Evolutionary conservation across 495 filamentous ascomycete species (phyloP), one percentile per base, ranked within the genome.

Genomic region (Aspergillus campestris): DNA sequence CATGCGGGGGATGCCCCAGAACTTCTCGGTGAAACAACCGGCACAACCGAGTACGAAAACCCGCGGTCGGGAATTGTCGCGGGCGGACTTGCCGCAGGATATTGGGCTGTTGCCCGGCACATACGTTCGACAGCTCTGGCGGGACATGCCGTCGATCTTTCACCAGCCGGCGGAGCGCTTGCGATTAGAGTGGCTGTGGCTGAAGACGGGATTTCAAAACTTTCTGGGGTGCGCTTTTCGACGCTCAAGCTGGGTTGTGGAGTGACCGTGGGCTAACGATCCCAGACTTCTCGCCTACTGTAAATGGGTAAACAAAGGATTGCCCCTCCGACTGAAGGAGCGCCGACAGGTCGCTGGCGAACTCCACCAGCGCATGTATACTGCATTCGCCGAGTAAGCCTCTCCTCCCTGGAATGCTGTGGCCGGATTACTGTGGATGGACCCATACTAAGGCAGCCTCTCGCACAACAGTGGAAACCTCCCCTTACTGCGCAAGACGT

Each of bases 331-430:
- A 8, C 57, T 74, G 51, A 70, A 69, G 48, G 57, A 72, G 8
- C 65, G 64, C 9, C 51, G 61, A 29, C 42, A 60, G 31, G 62
- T 73, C 24, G 67, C 71, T 10, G 65, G 70, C 12, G 69, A 69
- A 0, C 64, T 92, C 9, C 83, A 94, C 57, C 51, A 66, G 15
- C 57, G 71, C 49, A 86, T 94, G 81, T 84, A 86, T 53, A 74
- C 73, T 44, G 81, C 84, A 7, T 76, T 91, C 45, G 87, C 88
- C 28, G 49, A 61, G 77, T 80, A 67, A 69, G 76, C 45, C 11
- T 24, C 18, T n/a, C n/a, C n/a, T n/a, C n/a, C n/a, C n/a, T n/a
- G n/a, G n/a, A n/a, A n/a, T n/a, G n/a, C n/a, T n/a, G n/a, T n/a
- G n/a, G n/a, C n/a, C n/a, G n/a, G n/a, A n/a, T n/a, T n/a, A n/a